These are phyloP conservation scores for Groenewaldozyma tartarivorans DNA, from an alignment of 805 yeast species.

Conservation along the genomic window DNA sequence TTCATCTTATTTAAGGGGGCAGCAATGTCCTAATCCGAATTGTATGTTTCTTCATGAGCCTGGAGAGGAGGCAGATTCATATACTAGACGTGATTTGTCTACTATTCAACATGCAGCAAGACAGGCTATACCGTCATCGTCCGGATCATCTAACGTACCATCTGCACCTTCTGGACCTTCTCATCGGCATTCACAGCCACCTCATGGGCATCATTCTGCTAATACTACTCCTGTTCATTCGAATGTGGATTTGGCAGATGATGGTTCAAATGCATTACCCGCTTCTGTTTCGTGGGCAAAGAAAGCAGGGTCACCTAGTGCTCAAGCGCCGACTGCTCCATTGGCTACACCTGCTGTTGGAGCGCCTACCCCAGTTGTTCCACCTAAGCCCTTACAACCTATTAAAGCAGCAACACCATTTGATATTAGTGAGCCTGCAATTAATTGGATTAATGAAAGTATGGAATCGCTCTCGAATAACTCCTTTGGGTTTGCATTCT, in stretches of 20 bases:
- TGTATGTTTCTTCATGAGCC: slow-evolving; percentile 99
- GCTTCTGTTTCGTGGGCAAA: slow-evolving; percentile 64
- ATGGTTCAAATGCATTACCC: slow-evolving; percentile 52
- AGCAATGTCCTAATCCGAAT: slow-evolving; percentile 94
- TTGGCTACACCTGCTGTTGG: slow-evolving; percentile 31
- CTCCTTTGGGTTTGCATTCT: slow-evolving; percentile 20
- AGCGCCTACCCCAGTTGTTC: slow-evolving; percentile 41
- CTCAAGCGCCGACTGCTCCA: slow-evolving; percentile 9
- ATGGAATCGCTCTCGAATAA: slow-evolving; percentile 17
- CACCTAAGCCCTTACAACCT: slow-evolving; percentile 44
- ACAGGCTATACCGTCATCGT: slow-evolving; percentile 14
- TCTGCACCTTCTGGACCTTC: neutral
- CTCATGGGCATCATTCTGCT: neutral
- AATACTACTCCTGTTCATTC: slow-evolving; percentile 2
- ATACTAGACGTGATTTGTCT: slow-evolving; percentile 78
- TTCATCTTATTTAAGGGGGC: slow-evolving; percentile 89
- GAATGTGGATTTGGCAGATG: slow-evolving; percentile 4
- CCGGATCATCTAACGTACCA: slow-evolving; percentile 1
- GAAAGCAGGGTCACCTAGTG: slow-evolving; percentile 15
- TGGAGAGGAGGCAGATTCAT: slow-evolving; percentile 97
- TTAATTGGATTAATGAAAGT: slow-evolving; percentile 11
- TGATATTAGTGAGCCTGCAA: slow-evolving; percentile 11
- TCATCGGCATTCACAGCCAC: slow-evolving; percentile 1
- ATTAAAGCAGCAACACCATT: slow-evolving; percentile 25
- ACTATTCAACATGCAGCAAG: slow-evolving; percentile 45